Conservation (phyloP, 768 basidiomycete genomes). For the Nevesoporus exiguus region DNA sequence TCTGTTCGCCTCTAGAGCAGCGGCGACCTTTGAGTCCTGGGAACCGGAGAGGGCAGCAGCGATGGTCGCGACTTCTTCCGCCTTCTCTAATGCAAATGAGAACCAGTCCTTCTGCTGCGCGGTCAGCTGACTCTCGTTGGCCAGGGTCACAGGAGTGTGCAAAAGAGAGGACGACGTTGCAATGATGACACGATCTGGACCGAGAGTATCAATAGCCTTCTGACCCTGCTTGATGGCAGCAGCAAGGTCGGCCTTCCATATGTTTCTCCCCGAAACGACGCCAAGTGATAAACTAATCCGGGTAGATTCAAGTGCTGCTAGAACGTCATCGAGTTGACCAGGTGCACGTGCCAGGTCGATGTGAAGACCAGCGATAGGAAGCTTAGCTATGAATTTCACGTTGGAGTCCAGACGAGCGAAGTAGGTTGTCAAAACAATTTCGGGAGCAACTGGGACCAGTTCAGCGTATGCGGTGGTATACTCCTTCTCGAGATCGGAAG, state of each 20-base stretch:
- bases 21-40: conserved; percentile 65
- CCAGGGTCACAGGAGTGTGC: conserved; percentile 95
- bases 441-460: conserved; percentile 78
- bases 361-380: conserved; percentile 91
- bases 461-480: conserved; percentile 78
- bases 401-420: conserved; percentile 95
- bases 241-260: conserved; percentile 97
- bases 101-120: conserved; percentile 94
- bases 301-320: conserved; percentile 82
- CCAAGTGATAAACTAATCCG: conserved; percentile 85
- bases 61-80: conserved; percentile 81
- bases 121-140: conserved; percentile 87
- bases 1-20: conserved; percentile 85
- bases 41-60: conserved; percentile 84
- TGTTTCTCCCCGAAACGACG: conserved; percentile 96
- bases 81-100: conserved; percentile 97
- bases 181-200: conserved; percentile 84
- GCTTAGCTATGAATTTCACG: conserved; percentile 81
- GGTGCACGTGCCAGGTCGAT: conserved; percentile 96
- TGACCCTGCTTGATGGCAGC: conserved; percentile 79
- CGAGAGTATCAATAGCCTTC: conserved; percentile 80
- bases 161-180: conserved; percentile 97
- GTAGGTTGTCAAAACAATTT: conserved; percentile 94
- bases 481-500: conserved; percentile 70
- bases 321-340: conserved; percentile 76